Conservation (phyloP, 1,284 basidiomycete species). For the Trametes sp. region DNA sequence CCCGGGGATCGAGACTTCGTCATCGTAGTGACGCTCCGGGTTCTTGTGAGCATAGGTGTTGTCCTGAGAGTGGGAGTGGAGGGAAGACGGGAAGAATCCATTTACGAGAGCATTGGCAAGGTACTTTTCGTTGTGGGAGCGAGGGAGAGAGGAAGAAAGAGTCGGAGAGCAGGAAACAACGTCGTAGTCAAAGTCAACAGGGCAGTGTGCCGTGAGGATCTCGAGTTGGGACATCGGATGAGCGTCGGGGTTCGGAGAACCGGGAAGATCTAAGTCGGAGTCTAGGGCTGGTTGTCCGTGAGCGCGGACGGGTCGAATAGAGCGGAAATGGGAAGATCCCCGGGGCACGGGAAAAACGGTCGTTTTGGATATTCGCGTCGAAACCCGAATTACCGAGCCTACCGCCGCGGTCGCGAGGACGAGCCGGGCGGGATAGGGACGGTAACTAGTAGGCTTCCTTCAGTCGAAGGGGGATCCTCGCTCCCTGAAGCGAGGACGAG, state of each 20-base stretch:
- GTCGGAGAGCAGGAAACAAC: slow-evolving; percentile 41
- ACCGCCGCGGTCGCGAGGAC: slow-evolving; percentile 70
- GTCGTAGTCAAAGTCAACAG: slow-evolving; percentile 55
- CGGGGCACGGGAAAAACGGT: slow-evolving; percentile 25
- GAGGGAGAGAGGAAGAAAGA: slow-evolving; percentile 42
- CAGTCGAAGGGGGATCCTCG: slow-evolving; percentile 72
- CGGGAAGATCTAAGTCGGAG: slow-evolving; percentile 29
- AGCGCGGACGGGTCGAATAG: slow-evolving; percentile 6
- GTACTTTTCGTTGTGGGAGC: slow-evolving; percentile 45
- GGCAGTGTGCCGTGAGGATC: slow-evolving; percentile 55
- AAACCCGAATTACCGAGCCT: slow-evolving; percentile 67
- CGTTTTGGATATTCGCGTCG: slow-evolving; percentile 26
- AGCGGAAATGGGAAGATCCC: slow-evolving; percentile 19
- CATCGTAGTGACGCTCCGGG: slow-evolving; percentile 39
- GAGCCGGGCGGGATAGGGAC: slow-evolving; percentile 71
- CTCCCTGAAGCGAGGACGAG: slow-evolving; percentile 70
- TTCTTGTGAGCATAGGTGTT: slow-evolving; percentile 24
- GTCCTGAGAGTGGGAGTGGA: slow-evolving; percentile 36
- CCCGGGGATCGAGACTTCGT: slow-evolving; percentile 61
- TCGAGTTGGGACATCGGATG: slow-evolving; percentile 67
- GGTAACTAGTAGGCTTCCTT: slow-evolving; percentile 58
- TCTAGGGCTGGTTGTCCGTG: slow-evolving; percentile 30
- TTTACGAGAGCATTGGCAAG: slow-evolving; percentile 44
- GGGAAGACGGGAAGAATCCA: slow-evolving; percentile 43
- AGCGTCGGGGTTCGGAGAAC: slow-evolving; percentile 23